Percentiles rank a stretch among this genome's conserved stretches.
Conservation (phyloP, 805 yeast genomes). For the Hagleromyces aurorensis region DNA sequence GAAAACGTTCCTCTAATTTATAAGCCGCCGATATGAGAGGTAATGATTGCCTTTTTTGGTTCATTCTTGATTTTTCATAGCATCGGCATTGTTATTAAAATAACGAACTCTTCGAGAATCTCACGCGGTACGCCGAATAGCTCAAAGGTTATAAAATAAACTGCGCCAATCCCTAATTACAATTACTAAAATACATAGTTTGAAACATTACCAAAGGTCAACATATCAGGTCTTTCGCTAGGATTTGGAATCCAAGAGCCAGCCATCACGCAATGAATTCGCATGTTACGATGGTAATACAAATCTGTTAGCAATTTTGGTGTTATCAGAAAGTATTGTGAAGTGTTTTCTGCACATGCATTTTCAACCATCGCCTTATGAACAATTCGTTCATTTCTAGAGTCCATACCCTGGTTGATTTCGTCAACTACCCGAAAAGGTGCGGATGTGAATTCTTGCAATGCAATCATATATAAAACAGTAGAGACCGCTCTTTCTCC, state of each 20-base stretch:
- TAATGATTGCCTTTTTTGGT: too few species aligned
- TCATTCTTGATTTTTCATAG: too few species aligned
- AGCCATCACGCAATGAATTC: slow-evolving; percentile 77
- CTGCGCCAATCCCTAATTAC: too few species aligned
- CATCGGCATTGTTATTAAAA: slow-evolving; percentile 1
- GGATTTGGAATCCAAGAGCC: slow-evolving; percentile 40
- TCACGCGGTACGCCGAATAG: background rate
- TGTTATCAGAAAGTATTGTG: slow-evolving; percentile 88
- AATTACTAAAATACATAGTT: slow-evolving; percentile 16
- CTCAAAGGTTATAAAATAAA: too few species aligned
- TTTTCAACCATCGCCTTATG: slow-evolving; percentile 79
- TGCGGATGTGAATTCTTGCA: slow-evolving; percentile 80
- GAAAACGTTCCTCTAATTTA: background rate
- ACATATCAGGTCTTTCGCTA: slow-evolving; percentile 21
- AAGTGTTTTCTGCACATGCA: slow-evolving; percentile 55
- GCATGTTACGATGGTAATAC: slow-evolving; percentile 71
- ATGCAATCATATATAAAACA: slow-evolving; percentile 78
- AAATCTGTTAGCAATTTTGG: slow-evolving; percentile 81
- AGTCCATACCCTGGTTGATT: slow-evolving; percentile 98
- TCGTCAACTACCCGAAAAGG: slow-evolving; percentile 97
- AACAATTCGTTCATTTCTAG: slow-evolving; percentile 78
- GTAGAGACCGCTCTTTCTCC: slow-evolving; percentile 97
- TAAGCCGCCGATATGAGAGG: background rate
- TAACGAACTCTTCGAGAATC: background rate
- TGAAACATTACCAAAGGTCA: slow-evolving; percentile 33